These are phyloP conservation scores for Ilex asprella DNA, from an alignment of 257 asterid genomes.

Conservation along the genomic window DNA sequence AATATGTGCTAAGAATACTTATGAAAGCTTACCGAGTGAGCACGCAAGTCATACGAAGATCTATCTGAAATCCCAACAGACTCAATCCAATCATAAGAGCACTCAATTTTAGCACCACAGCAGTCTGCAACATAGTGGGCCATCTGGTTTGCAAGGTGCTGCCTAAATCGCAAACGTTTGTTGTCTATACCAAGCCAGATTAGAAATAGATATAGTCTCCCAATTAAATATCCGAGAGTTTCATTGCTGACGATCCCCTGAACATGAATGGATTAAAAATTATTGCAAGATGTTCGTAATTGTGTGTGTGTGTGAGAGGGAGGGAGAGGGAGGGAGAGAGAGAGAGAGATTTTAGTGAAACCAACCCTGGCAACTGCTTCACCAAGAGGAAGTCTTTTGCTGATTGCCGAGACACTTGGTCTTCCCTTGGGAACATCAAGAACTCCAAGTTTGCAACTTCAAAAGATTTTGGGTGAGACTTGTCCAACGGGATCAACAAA, in stretches of 20 bases:
- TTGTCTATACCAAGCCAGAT: neutral
- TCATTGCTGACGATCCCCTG: constrained; percentile 41
- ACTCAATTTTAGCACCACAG: constrained; percentile 33
- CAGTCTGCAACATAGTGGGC: constrained; percentile 39
- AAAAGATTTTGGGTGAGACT: constrained; percentile 17
- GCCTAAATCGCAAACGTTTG: constrained; percentile 19
- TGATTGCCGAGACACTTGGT: constrained; percentile 12
- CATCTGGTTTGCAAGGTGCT: constrained; percentile 43
- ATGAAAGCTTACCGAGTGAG: constrained; percentile 28
- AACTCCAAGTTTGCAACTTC: constrained; percentile 13
- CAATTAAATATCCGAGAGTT: constrained; percentile 35
- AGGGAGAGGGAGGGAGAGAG: neutral
- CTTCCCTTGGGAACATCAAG: constrained; percentile 18
- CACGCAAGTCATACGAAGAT: constrained; percentile 38
- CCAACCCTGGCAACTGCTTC: constrained; percentile 11
- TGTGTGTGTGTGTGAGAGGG: neutral
- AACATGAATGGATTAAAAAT: neutral
- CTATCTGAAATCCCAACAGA: constrained; percentile 47
- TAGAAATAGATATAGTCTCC: constrained; percentile 14
- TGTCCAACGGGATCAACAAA: constrained; percentile 9
- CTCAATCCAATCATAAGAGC: constrained; percentile 25
- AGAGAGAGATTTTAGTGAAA: neutral
- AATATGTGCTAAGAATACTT: neutral
- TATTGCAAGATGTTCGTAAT: neutral
- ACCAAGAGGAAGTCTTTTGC: constrained; percentile 8